These are phyloP conservation scores for Neurospora discreta DNA, from an alignment of 495 filamentous ascomycete genomes.

Conservation along the genomic window DNA sequence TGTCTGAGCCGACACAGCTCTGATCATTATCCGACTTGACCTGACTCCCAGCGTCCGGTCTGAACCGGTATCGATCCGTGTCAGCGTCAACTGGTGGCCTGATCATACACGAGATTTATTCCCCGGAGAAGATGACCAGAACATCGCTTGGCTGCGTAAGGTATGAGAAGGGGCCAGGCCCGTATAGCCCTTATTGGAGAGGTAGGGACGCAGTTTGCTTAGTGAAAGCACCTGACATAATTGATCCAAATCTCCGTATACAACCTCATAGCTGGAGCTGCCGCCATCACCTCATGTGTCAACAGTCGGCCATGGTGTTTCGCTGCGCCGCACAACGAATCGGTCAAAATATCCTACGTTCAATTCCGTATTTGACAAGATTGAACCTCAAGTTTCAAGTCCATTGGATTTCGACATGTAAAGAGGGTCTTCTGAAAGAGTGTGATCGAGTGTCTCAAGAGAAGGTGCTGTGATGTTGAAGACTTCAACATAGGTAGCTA, in stretches of 20 bases:
- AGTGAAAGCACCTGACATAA: too few species aligned
- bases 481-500: neutral
- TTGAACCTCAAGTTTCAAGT: neutral
- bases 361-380: neutral
- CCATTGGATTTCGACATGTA: fast-evolving
- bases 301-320: neutral
- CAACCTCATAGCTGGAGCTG: neutral
- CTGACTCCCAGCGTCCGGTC: neutral
- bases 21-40: neutral
- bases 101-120: slow-evolving; percentile 1
- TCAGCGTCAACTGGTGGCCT: neutral
- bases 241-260: too few species aligned
- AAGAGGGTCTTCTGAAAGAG: neutral
- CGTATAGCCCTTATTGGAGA: slow-evolving; percentile 4
- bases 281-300: neutral
- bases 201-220: too few species aligned
- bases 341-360: neutral
- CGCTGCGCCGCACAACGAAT: neutral
- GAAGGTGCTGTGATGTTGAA: neutral
- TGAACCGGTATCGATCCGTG: neutral
- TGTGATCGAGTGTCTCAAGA: neutral
- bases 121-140: slow-evolving; percentile 7
- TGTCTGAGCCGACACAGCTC: neutral
- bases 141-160: slow-evolving; percentile 2
- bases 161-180: slow-evolving; percentile 6